Base-by-base conservation (phyloP, 169 alveolate genomes). In the Neospora caninum region DNA sequence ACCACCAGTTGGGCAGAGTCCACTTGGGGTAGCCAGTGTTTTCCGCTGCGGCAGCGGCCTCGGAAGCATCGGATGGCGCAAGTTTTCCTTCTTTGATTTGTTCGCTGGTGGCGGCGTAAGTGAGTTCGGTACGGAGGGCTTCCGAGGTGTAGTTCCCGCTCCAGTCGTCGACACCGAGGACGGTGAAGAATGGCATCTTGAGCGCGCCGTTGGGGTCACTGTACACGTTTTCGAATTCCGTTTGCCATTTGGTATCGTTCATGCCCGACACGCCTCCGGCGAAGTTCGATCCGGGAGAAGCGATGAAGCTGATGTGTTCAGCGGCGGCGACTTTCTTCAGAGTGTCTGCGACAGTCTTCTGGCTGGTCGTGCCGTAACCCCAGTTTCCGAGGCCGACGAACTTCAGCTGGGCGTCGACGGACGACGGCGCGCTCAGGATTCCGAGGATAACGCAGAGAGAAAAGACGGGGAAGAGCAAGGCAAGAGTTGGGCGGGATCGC, bases 1-100 rank as follows among this genome's bases (percentile, higher is more conserved):
- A 98, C 99, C 99, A 98, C 96, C 97, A 98, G 95, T 98, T 98
- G 84, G 99, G 99, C 95, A 98, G 96, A 38, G 97, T 98, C 98
- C 98, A 97, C 88, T 98, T 96, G 18, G 99, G 99, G 31, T 88
- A 92, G 7, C 94, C 93, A 20, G 94, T 96, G 64, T 94, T 43
- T 22, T 80, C 96, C 13, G 86, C 86, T 10, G 36, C 88, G 36
- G 88, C 45, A 9, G 82, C 80, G 18, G 54, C 82, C 64, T 82
- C 89, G 1, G 31, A 1, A 0, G 53, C 41, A 6, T 29, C 69
- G 7, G 92, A 43, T 9, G 73, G 58, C 31, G 82, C 83, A n/a
- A 91, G 82, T 54, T 93, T 88, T 0, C 97, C 96, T 39, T 95
- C 96, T 16, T n/a, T n/a, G 45, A 78, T 18, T n/a, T 78, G 39